Evolutionary conservation across 2,329 filamentous ascomycete genomes (phyloP).

Genomic region (Claviceps cyperi): DNA sequence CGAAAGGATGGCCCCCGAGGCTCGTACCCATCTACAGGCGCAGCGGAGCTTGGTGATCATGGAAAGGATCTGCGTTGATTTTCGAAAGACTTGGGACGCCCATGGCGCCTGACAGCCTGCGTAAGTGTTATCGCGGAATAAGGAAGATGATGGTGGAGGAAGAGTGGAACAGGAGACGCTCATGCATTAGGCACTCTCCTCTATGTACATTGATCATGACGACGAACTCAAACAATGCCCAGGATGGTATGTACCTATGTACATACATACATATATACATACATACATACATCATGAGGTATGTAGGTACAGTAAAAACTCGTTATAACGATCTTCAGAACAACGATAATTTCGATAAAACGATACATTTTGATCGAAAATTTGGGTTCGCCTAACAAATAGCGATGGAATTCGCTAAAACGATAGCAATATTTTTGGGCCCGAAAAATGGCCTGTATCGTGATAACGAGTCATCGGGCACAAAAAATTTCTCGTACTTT

Average conservation of each 20-base stretch:
- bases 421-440: too few species aligned
- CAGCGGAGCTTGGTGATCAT: neutral
- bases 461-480: too few species aligned
- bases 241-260: neutral
- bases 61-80: neutral
- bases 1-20: neutral
- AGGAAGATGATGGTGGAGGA: neutral
- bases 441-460: too few species aligned
- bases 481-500: too few species aligned
- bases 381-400: too few species aligned
- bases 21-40: neutral
- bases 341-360: too few species aligned
- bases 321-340: too few species aligned
- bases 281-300: too few species aligned
- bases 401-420: too few species aligned
- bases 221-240: neutral
- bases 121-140: neutral
- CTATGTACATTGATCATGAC: slow-evolving; percentile 1
- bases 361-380: too few species aligned
- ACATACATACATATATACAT: too few species aligned
- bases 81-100: neutral
- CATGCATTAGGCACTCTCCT: neutral
- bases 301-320: too few species aligned
- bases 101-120: neutral
- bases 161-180: neutral